Evolutionary conservation across 345 rosid species (phyloP), one percentile per base, ranked within the genome.

Genomic region (Cardamine chenopodiifolia): DNA sequence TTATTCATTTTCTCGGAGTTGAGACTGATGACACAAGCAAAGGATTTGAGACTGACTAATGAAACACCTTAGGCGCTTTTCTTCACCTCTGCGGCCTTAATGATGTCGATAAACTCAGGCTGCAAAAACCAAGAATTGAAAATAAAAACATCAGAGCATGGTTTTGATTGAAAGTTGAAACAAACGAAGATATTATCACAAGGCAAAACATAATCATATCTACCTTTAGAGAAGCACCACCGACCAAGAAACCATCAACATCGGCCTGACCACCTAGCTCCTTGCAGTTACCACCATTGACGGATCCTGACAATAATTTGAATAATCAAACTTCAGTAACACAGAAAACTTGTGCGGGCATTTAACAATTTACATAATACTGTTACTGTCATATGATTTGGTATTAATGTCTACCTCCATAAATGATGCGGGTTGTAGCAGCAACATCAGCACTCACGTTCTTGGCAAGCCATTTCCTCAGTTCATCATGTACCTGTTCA

Each of bases 161-260:
- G 29, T 28, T 35, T 25, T 29, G 23, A 8, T 1, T 6, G 31
- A 62, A 44, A 13, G 1, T 2, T 8, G 48, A 61, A 42, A 12
- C 50, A 31, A 25, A 50, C 22, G 3, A 39, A 9, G 25, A 34
- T 13, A 31, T 61, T 17, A 23, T 57, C 10, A 23, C 32, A 18
- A 63, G 42, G 18, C 5, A 60, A 26, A 55, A 28, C 50, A n/a
- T 18, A 22, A 23, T 6, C 32, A 12, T n/a, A n/a, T 64, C 61
- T 66, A 90, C 92, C 92, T 91, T 91, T 18, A 91, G 84, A 37
- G 97, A 86, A 70, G 97, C 97, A 61, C 97, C 97, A 50, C 97
- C 97, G 37, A 91, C 97, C 82, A 91, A 84, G 84, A 91, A 91
- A 60, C 97, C 97, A 81, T 91, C 97, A 44, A 89, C 87, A 83